phyloP scores from a whole-genome alignment of 495 filamentous ascomycete species.

The Aspergillus carlsbadensis region DNA sequence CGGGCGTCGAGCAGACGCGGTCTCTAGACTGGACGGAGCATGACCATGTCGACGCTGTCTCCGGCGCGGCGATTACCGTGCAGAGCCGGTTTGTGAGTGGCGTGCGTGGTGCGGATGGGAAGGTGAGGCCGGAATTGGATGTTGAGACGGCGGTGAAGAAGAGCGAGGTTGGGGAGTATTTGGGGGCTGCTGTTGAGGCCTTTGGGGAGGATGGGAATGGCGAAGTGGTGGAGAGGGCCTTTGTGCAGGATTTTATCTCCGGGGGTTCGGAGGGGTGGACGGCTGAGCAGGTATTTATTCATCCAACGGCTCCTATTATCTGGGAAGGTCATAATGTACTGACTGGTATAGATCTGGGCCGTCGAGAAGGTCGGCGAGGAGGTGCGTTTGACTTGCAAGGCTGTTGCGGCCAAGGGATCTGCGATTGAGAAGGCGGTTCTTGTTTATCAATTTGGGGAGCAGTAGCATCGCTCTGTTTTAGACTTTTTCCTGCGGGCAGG shows the following conservation, averaged over 20 bases:
- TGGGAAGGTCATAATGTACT: background rate
- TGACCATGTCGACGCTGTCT: background rate
- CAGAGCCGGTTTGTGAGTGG: background rate
- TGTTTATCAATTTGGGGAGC: background rate
- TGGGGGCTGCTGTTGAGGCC: background rate
- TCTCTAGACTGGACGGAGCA: background rate
- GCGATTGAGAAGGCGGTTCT: background rate
- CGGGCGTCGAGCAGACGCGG: background rate
- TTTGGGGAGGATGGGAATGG: background rate
- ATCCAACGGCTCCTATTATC: background rate
- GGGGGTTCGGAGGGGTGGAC: background rate
- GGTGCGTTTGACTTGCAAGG: background rate
- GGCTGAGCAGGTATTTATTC: background rate
- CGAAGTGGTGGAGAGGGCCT: background rate
- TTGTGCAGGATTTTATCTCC: background rate
- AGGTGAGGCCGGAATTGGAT: background rate
- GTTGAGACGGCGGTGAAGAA: background rate
- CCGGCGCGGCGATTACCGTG: background rate
- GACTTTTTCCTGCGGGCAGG: no score
- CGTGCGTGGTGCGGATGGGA: background rate
- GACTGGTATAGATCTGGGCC: background rate
- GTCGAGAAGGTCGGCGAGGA: background rate
- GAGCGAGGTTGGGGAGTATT: background rate
- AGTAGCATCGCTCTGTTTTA: background rate
- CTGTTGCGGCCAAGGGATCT: slow-evolving; percentile 2